phyloP scores from a whole-genome alignment of 768 basidiomycete species.

The Rossbeevera mucosa region DNA sequence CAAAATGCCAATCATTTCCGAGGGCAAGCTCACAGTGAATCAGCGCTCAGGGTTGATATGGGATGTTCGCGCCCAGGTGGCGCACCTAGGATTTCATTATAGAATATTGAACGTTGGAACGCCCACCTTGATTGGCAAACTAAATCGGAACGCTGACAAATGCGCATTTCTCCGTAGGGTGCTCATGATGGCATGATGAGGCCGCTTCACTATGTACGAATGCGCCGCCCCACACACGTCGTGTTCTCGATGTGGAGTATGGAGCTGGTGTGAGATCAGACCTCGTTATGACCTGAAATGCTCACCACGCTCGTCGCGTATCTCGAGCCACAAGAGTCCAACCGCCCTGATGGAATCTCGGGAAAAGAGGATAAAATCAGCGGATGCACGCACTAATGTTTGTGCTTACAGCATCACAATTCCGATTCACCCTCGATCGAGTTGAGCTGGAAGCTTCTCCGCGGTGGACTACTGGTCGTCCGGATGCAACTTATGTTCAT shows the following conservation, averaged over 20 bases:
- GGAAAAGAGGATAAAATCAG: background rate
- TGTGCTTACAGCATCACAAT: background rate
- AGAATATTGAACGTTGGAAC: too few relatives aligned
- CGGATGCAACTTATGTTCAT: background rate
- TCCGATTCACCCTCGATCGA: too few relatives aligned
- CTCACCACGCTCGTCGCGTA: background rate
- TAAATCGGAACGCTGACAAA: conserved; percentile 3
- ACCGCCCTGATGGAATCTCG: background rate
- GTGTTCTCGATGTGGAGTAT: background rate
- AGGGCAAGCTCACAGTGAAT: background rate
- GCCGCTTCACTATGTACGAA: background rate
- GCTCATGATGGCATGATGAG: background rate
- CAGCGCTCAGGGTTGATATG: conserved; percentile 1
- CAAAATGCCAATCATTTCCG: conserved; percentile 10
- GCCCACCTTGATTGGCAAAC: conserved; percentile 1
- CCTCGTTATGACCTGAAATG: background rate
- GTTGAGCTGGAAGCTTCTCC: background rate
- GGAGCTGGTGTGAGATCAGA: background rate
- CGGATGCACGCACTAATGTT: background rate
- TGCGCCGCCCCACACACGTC: background rate
- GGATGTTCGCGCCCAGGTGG: background rate
- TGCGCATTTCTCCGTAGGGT: background rate
- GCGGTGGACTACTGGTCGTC: background rate
- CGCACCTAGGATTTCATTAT: conserved; percentile 1
- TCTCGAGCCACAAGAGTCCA: background rate